Evolutionary conservation across 176 grass and related monocot genomes (phyloP).

Genomic region (Dendrocalamus sinicus): DNA sequence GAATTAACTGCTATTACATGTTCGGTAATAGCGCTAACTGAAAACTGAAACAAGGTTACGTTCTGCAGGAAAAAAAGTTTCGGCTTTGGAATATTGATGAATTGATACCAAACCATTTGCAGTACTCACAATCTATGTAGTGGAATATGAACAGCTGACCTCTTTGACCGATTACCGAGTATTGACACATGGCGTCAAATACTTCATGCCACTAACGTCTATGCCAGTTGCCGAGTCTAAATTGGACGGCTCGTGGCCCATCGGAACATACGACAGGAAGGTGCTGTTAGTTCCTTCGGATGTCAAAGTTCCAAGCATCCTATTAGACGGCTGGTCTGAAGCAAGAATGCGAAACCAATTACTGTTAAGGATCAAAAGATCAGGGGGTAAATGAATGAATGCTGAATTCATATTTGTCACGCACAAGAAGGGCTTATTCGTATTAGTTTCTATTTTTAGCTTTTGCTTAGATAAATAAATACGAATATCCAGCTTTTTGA

Average conservation of each 20-base stretch:
- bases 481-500: no score
- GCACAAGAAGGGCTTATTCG: not conserved
- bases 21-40: not conserved
- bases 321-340: not conserved
- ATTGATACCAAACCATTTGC: not conserved
- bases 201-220: not conserved
- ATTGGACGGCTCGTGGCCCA: not conserved
- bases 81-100: not conserved
- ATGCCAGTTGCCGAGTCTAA: not conserved
- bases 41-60: not conserved
- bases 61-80: no score
- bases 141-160: not conserved
- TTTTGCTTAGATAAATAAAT: no score
- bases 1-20: not conserved
- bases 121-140: not conserved
- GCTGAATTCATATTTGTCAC: not conserved
- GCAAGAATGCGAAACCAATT: not conserved
- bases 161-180: not conserved
- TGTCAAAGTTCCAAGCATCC: not conserved
- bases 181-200: not conserved
- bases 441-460: no score
- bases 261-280: not conserved
- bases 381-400: not conserved
- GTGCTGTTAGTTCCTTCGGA: not conserved
- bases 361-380: not conserved